Evolutionary conservation across 1,139 yeast species (phyloP), one percentile per base, ranked within the genome.

Genomic region (Lodderomyces elongisporus): DNA sequence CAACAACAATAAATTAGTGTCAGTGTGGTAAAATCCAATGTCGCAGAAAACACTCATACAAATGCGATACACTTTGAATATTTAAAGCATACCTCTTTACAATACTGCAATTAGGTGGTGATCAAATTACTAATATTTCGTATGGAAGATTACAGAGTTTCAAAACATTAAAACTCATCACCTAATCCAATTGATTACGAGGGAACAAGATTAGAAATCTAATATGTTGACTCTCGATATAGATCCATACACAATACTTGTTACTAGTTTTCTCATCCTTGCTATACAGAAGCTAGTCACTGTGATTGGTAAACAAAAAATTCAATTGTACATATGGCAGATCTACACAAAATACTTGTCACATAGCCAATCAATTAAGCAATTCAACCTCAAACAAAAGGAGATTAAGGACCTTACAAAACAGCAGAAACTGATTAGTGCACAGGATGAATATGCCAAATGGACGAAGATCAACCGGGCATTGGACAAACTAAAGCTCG

Each of bases 381-480:
- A 60, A 32, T 60, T 76, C 32, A 54, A 63, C 6, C 41, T 42
- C 2, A 62, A 70, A 39, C 65, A 70, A 38, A 46, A 51, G 6
- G 74, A 80, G 45, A 73, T 81, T 30, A 51, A 56, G 6, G 56
- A 60, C 17, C 51, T 79, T 17, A 64, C 72, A 43, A 62, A 61
- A 10, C 76, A 80, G 45, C 72, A 88, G 42, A 63, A 76, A 29
- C 49, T 70, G 6, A 73, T 89, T 12, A 77, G 88, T 41, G 93
- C 96, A 4, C 96, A 89, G 56, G 96, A 91, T 52, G 80, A 91
- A 48, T 91, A 89, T 56, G 96, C 97, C 30, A 80, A 75, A 49
- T 91, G 98, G 98, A 94, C 97, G 3, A 87, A 87, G 54, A 69
- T 89, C 43, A 89, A 87, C 49, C 72, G 98, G 32, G 74, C 72